Evolutionary conservation across 208 protist genomes (phyloP), one percentile per base, ranked within the genome.

Genomic region (Lotmaria passim): DNA sequence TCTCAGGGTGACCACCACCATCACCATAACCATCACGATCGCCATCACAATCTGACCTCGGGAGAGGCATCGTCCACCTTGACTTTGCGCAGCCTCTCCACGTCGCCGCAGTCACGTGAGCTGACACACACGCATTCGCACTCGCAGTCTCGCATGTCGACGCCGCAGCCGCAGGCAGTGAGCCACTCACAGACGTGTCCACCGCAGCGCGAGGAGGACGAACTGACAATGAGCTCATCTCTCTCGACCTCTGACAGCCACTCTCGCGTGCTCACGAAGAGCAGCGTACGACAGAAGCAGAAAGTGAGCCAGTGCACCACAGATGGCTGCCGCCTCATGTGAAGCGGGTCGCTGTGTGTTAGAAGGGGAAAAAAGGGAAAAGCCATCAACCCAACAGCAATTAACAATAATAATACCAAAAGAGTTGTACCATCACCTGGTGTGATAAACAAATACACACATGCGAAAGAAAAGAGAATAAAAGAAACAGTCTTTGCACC

Each of bases 281-380:
- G 28, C 2, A 23, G 21, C 33, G 30, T 7, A 1, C 59, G 5
- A 3, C 59, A 59, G 52, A 74, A 74, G 51, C 51, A 68, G 36
- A 67, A 48, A 15, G 8, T 24, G 24, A 61, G 14, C 3, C 69
- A 74, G 51, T 74, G 69, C 52, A 47, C 33, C 15, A 17, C 51
- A 4, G 52, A 33, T 17, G 30, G 48, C 19, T 73, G 68, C 58
- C 1, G 0, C 7, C 23, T 43, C 28, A 73, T 73, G 48, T 73
- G 31, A 38, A 1, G 11, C 5, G 14, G 33, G 15, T n/a, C n/a
- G n/a, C n/a, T n/a, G n/a, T n/a, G n/a, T n/a, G n/a, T n/a, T n/a
- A n/a, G n/a, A n/a, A n/a, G n/a, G n/a, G n/a, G n/a, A n/a, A n/a
- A n/a, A n/a, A n/a, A n/a, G n/a, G n/a, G n/a, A n/a, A n/a, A n/a